These are phyloP conservation scores for Quercus lobata DNA, from an alignment of 331 rosid genomes.

Conservation along the genomic window DNA sequence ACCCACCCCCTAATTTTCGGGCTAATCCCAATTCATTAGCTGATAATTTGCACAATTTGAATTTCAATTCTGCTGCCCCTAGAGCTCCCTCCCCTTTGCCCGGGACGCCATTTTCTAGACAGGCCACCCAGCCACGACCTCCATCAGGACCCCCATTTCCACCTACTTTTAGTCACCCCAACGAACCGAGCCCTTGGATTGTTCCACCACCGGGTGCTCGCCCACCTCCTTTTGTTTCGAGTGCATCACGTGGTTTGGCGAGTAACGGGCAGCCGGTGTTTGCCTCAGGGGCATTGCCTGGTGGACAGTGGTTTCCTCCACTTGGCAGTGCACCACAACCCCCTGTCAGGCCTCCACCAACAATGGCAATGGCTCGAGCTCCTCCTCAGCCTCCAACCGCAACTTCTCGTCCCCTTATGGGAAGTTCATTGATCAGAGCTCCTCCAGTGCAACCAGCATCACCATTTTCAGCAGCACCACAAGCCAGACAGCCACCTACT, in stretches of 20 bases:
- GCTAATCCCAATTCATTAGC: constrained; percentile 49
- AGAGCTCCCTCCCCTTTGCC: constrained; percentile 57
- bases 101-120: constrained; percentile 52
- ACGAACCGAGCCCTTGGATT: constrained; percentile 25
- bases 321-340: constrained; percentile 37
- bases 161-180: constrained; percentile 46
- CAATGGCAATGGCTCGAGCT: constrained; percentile 33
- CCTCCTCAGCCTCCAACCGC: constrained; percentile 24
- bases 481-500: constrained; percentile 48
- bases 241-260: constrained; percentile 46
- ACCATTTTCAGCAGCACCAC: constrained; percentile 56
- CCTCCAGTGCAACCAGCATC: constrained; percentile 60
- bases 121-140: constrained; percentile 61
- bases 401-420: constrained; percentile 1
- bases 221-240: constrained; percentile 32
- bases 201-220: constrained; percentile 36
- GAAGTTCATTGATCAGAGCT: neutral
- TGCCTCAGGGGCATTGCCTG: constrained; percentile 38
- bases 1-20: constrained; percentile 59
- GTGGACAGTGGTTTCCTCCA: constrained; percentile 52
- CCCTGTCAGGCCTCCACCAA: constrained; percentile 46
- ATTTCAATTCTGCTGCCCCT: constrained; percentile 52
- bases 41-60: constrained; percentile 48
- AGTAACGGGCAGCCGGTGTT: constrained; percentile 66
- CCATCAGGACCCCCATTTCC: constrained; percentile 48